These are phyloP conservation scores for Chlorella sp. DNA, from an alignment of 139 green algal genomes.

Conservation along the genomic window DNA sequence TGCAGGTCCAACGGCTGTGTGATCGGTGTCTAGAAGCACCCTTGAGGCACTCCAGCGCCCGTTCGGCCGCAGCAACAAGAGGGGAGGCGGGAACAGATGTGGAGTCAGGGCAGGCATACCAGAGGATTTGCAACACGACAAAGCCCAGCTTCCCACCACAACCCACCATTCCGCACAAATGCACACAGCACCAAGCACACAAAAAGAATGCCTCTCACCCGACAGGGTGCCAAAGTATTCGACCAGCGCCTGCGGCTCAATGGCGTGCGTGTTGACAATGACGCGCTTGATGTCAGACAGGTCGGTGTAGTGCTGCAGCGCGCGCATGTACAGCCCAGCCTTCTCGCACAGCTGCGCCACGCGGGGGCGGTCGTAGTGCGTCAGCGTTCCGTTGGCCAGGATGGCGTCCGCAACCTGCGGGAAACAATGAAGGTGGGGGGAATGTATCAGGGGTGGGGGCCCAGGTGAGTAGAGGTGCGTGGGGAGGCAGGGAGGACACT, in stretches of 20 bases:
- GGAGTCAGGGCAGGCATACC: too few relatives aligned
- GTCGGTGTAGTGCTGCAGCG: constrained; percentile 98
- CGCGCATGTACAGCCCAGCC: constrained; percentile 98
- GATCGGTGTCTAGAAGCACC: too few relatives aligned
- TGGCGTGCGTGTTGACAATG: constrained; percentile 97
- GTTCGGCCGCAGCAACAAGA: too few relatives aligned
- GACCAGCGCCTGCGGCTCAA: constrained; percentile 89
- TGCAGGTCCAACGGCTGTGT: too few relatives aligned
- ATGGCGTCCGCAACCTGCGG: constrained; percentile 96
- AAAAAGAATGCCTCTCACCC: too few relatives aligned
- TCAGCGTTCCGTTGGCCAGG: constrained; percentile 92
- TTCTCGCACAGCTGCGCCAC: constrained; percentile 99
- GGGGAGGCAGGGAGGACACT: neutral
- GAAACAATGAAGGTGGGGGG: neutral
- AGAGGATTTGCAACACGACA: too few relatives aligned
- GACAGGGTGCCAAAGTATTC: constrained; percentile 98
- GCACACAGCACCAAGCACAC: too few relatives aligned
- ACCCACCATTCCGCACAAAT: constrained; percentile 51
- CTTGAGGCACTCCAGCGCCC: neutral
- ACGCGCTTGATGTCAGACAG: constrained; percentile 97
- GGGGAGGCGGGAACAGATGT: too few relatives aligned
- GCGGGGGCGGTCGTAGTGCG: constrained; percentile 96
- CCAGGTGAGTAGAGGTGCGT: neutral
- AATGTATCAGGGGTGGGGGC: neutral
- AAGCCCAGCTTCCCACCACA: neutral